phyloP scores from a whole-genome alignment of 208 protist species.

The Leptomonas pyrrhocoris region DNA sequence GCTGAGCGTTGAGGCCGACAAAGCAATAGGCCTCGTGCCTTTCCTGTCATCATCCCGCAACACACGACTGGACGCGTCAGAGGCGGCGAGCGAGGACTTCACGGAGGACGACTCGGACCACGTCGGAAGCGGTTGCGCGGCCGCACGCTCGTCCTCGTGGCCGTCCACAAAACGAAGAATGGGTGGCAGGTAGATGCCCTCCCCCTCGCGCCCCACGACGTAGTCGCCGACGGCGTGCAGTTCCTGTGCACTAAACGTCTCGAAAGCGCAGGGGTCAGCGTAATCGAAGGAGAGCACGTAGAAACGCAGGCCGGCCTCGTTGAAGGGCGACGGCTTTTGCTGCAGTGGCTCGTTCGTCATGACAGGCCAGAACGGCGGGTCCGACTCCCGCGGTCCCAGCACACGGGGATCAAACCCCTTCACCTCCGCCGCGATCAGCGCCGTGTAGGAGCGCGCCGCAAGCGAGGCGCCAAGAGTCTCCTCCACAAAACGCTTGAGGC shows the following conservation, averaged over 20 bases:
- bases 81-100: no score
- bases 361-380: slow-evolving; percentile 30
- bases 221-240: slow-evolving; percentile 49
- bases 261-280: slow-evolving; percentile 47
- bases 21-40: not conserved
- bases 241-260: slow-evolving; percentile 58
- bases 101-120: not conserved
- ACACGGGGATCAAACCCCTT: slow-evolving; percentile 41
- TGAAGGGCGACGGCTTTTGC: slow-evolving; percentile 23
- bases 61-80: no score
- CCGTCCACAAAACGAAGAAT: slow-evolving; percentile 63
- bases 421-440: slow-evolving; percentile 52
- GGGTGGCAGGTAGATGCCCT: slow-evolving; percentile 37
- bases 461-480: slow-evolving; percentile 31
- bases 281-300: slow-evolving; percentile 52
- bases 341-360: slow-evolving; percentile 22
- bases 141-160: slow-evolving; percentile 16
- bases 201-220: slow-evolving; percentile 21
- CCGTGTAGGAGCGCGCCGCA: slow-evolving; percentile 47
- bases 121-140: not conserved
- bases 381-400: slow-evolving; percentile 12
- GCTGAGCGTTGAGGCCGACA: not conserved
- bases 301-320: slow-evolving; percentile 44
- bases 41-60: not conserved
- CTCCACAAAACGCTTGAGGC: slow-evolving; percentile 50